Base-by-base conservation (phyloP, 139 green algal species). In the Micromonas commoda region DNA sequence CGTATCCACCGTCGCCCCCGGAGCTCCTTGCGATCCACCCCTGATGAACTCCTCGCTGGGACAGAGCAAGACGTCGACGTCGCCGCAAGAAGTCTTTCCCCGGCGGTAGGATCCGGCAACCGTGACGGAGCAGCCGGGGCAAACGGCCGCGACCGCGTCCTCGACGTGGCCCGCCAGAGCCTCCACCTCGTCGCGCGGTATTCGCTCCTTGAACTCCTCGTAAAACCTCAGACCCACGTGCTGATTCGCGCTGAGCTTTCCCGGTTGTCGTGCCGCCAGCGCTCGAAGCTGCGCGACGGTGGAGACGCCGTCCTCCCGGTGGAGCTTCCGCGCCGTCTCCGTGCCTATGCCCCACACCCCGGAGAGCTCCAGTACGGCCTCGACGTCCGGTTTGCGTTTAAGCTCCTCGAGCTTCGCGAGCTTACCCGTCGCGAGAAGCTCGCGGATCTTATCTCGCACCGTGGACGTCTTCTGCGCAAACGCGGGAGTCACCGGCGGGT, bases 41-140 rank as follows among this genome's bases (percentile, higher is more conserved):
- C 16, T 52, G 23, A 5, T 29, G 2, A 16, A 38, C 5, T 66
- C 13, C 29, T 77, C 67, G 33, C 9, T 33, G 5, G n/a, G 60
- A 33, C 26, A 38, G 32, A 82, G 35, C 51, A 82, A 65, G 3
- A 82, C 57, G 68, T 82, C 77, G 29, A 82, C 37, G 67, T 82
- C 77, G n/a, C 70, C 66, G 21, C 26, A 77, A 1, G 54, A 73
- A 13, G 45, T 0, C 31, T 71, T 77, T n/a, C 77, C 77, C 29
- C 77, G 3, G 26, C 77, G 69, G 34, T 76, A 82, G 19, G 77
- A 82, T 32, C 72, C 72, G 23, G 29, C 31, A 16, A 33, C 29
- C 23, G 28, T 13, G 31, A 16, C 72, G 31, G 24, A 24, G 39
- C 29, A 29, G 4, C 76, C 76, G 0, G 29, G 39, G n/a, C 68